A percentile compares a stretch with the other conserved stretches of the same genome.
phyloP scores from a whole-genome alignment of 2,329 filamentous ascomycete species.

The Penicillium oxalicum region DNA sequence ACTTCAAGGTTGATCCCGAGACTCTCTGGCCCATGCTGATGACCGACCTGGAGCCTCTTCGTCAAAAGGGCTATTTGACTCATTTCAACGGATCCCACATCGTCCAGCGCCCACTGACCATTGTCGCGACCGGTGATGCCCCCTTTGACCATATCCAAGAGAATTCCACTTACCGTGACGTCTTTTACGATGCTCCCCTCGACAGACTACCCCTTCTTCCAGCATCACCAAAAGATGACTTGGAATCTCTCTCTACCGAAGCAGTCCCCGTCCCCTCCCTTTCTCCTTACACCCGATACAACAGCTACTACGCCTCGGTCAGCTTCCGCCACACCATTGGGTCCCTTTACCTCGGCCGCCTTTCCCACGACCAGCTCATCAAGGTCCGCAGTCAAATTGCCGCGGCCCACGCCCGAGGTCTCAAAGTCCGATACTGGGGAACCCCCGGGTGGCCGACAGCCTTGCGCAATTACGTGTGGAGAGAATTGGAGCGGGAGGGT shows the following conservation, averaged over 20 bases:
- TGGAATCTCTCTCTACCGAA: not conserved
- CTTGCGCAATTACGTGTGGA: constrained; percentile 53
- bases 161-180: constrained; percentile 40
- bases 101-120: constrained; percentile 39
- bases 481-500: constrained; percentile 50
- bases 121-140: constrained; percentile 45
- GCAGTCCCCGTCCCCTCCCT: not conserved
- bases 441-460: constrained; percentile 53
- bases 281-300: constrained; percentile 45
- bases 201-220: constrained; percentile 16
- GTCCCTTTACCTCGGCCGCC: constrained; percentile 40
- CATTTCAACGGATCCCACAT: constrained; percentile 38
- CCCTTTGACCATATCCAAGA: constrained; percentile 36
- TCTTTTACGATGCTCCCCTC: constrained; percentile 48
- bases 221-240: not conserved
- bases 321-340: constrained; percentile 54
- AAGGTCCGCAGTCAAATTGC: constrained; percentile 44
- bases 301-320: constrained; percentile 62
- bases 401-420: constrained; percentile 46
- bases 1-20: constrained; percentile 58
- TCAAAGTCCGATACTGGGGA: constrained; percentile 58
- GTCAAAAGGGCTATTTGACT: constrained; percentile 40
- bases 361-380: constrained; percentile 43
- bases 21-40: constrained; percentile 23
- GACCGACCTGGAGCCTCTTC: constrained; percentile 37